A percentile compares a stretch with the other conserved stretches of the same genome.
Conservation (phyloP, 116 monocot genomes). For the Iris pallida region DNA sequence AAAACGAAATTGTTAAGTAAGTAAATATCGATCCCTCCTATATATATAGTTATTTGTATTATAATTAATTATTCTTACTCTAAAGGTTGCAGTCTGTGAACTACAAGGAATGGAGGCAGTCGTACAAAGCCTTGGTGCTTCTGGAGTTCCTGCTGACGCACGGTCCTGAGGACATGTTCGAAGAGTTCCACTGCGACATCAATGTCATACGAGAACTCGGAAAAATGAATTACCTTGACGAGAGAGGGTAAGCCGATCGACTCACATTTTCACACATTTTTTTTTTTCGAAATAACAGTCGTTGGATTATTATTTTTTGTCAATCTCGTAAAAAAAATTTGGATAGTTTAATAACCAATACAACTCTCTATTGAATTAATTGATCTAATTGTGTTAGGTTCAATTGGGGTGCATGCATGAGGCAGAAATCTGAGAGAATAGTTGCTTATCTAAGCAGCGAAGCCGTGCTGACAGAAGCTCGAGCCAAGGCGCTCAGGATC, state of each 20-base stretch:
- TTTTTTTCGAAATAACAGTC: too few relatives aligned
- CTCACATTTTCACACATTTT: too few relatives aligned
- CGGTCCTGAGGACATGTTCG: slow-evolving; percentile 37
- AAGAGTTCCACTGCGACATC: slow-evolving; percentile 39
- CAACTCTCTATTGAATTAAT: too few relatives aligned
- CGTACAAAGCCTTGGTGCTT: slow-evolving; percentile 50
- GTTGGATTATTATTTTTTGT: too few relatives aligned
- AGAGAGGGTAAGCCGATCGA: slow-evolving; percentile 47
- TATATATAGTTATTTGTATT: too few relatives aligned
- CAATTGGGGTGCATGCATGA: slow-evolving; percentile 52
- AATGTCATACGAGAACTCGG: slow-evolving; percentile 42
- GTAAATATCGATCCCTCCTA: too few relatives aligned
- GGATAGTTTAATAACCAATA: too few relatives aligned
- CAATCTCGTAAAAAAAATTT: too few relatives aligned
- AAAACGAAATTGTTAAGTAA: too few relatives aligned
- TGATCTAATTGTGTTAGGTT: slow-evolving; percentile 26
- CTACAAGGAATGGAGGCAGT: slow-evolving; percentile 52
- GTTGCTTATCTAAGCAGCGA: slow-evolving; percentile 27
- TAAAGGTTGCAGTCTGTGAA: slow-evolving; percentile 21
- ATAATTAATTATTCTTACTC: not conserved
- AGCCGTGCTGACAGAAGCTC: slow-evolving; percentile 24
- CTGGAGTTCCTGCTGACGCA: slow-evolving; percentile 51
- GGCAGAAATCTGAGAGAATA: slow-evolving; percentile 35
- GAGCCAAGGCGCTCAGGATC: slow-evolving; percentile 33
- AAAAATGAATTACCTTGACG: slow-evolving; percentile 34